A percentile compares a stretch with the other conserved stretches of the same genome.
Conservation (phyloP, 2,329 filamentous ascomycete species). For the Colletotrichum australisinense region DNA sequence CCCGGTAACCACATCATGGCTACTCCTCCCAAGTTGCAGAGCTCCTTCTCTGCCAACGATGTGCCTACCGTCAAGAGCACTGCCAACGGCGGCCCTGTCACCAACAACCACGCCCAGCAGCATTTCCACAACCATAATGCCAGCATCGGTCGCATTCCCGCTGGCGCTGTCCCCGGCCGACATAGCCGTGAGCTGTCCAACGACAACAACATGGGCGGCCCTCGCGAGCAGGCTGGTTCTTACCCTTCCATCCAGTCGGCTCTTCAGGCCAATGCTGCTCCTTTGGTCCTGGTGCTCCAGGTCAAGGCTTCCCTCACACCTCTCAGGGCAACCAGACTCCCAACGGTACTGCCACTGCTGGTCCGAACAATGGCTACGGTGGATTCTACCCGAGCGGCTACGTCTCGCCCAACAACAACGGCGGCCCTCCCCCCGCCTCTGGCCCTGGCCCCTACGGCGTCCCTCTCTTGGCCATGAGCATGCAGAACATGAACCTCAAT, state of each 20-base stretch:
- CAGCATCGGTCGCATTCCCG: constrained; percentile 82
- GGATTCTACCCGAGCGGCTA: constrained; percentile 30
- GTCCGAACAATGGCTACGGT: constrained; percentile 24
- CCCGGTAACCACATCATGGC: constrained; percentile 65
- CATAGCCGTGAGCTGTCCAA: constrained; percentile 79
- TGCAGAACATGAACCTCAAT: constrained; percentile 73
- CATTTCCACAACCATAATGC: constrained; percentile 83
- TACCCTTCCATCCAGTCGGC: constrained; percentile 76
- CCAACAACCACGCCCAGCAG: constrained; percentile 71
- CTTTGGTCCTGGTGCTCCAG: constrained; percentile 76
- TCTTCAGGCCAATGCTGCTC: constrained; percentile 82
- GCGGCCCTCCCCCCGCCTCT: constrained; percentile 29
- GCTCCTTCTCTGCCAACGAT: constrained; percentile 91
- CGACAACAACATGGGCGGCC: constrained; percentile 53
- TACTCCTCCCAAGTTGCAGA: constrained; percentile 80
- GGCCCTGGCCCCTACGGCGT: constrained; percentile 51
- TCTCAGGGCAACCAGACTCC: constrained; percentile 40
- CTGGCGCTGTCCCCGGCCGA: constrained; percentile 72
- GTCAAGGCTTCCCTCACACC: constrained; percentile 42
- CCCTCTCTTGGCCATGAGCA: constrained; percentile 74
- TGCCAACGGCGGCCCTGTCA: constrained; percentile 46
- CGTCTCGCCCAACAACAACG: constrained; percentile 18
- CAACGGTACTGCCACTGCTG: constrained; percentile 13
- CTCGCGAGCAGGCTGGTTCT: constrained; percentile 57
- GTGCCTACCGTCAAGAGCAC: constrained; percentile 84